These are phyloP conservation scores for Wickerhamiella vanderwaltii DNA, from an alignment of 805 yeast genomes.

Conservation along the genomic window DNA sequence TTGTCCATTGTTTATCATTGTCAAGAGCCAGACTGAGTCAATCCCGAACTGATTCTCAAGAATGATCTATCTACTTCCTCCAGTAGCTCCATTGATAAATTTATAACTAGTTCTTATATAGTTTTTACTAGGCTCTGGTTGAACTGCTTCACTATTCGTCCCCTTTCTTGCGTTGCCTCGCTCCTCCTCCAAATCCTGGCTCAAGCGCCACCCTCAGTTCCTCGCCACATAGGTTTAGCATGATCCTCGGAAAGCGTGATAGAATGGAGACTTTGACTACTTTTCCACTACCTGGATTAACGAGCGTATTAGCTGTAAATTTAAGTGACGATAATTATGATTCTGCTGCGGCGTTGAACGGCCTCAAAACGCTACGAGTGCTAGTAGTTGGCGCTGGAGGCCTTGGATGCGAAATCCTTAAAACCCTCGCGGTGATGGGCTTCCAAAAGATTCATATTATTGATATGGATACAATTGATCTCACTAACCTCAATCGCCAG, in stretches of 20 bases:
- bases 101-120: too few species aligned
- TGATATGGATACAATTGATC: slow-evolving; percentile 74
- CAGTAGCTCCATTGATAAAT: too few species aligned
- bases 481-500: slow-evolving; percentile 67
- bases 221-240: too few species aligned
- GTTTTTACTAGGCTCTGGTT: too few species aligned
- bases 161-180: too few species aligned
- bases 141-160: too few species aligned
- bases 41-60: too few species aligned
- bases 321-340: slow-evolving; percentile 5
- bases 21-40: too few species aligned
- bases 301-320: background rate
- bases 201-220: too few species aligned
- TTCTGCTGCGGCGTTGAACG: slow-evolving; percentile 3
- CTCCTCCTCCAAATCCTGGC: too few species aligned
- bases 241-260: slow-evolving; percentile 8
- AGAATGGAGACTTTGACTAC: background rate
- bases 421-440: slow-evolving; percentile 59
- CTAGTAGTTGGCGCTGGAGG: slow-evolving; percentile 67
- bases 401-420: slow-evolving; percentile 67
- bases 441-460: slow-evolving; percentile 52
- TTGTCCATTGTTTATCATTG: too few species aligned
- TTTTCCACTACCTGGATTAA: slow-evolving; percentile 1
- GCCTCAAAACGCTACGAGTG: slow-evolving; percentile 13
- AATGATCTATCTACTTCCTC: too few species aligned